Evolutionary conservation across 2,329 filamentous ascomycete species (phyloP).

Genomic region (Cryphonectria radicalis): DNA sequence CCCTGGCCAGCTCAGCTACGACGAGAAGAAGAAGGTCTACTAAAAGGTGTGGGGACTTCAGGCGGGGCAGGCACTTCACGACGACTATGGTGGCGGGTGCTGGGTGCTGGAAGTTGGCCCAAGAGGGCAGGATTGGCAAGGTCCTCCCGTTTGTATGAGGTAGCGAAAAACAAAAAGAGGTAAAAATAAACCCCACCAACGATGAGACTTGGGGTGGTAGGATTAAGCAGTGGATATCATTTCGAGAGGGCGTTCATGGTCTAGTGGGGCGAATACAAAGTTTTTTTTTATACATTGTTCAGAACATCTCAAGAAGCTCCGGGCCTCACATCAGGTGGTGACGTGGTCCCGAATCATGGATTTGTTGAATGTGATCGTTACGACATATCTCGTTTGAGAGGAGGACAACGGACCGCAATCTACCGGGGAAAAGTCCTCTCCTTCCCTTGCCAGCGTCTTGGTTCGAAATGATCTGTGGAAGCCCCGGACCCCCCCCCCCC

Average conservation of each 20-base stretch:
- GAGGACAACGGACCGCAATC: not conserved
- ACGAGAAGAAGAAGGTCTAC: slow-evolving; percentile 99
- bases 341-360: not conserved
- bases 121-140: slow-evolving; percentile 15
- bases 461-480: not conserved
- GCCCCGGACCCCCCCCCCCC: not conserved
- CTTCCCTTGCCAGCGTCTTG: not conserved
- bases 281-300: not conserved
- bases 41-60: slow-evolving; percentile 45
- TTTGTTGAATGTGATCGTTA: not conserved
- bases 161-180: not conserved
- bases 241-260: slow-evolving; percentile 25
- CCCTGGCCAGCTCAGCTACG: slow-evolving; percentile 94
- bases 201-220: slow-evolving; percentile 11
- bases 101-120: slow-evolving; percentile 10
- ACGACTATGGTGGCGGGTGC: not conserved
- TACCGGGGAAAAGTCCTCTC: not conserved
- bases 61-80: not conserved
- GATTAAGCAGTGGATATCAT: slow-evolving; percentile 16
- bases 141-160: slow-evolving; percentile 16
- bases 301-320: not conserved
- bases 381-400: not conserved
- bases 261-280: slow-evolving; percentile 17
- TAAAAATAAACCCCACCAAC: not conserved
- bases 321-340: not conserved